Base-by-base conservation (phyloP, 2,329 filamentous ascomycete species). In the Ascochyta lentis region DNA sequence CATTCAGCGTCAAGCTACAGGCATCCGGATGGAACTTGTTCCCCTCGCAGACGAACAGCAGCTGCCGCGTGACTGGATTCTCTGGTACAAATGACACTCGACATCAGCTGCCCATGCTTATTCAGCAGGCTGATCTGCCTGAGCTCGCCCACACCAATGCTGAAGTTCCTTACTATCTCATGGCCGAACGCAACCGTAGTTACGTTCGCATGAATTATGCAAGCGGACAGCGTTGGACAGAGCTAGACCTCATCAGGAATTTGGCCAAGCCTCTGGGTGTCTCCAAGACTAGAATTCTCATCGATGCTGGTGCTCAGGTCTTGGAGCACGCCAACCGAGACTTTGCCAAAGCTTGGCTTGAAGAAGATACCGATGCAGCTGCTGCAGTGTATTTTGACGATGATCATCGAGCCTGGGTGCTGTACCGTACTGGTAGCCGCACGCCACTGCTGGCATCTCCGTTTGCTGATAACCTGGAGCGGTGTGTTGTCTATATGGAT, bases 61-160 rank as follows among this genome's bases (percentile, higher is more conserved):
- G 50, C 15, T 65, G 74, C 2, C 57, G 81, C 1, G 89, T 87
- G 0, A 90, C 87, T 0, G 89, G 89, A 0, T 92, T 92, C 67
- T 89, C 85, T 7, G 89, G 89, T 0, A 91, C 89, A 0, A 91
- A 89, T 40, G 89, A 91, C 65, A 86, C 83, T 19, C 78, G 81
- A 34, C 75, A 73, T 0, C 77, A 89, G 31, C 71, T 91, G 0
- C 89, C 89, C 0, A 69, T 86, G n/a, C 85, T 80, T 0, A 84
- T 91, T 19, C 69, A 76, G 19, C 87, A 91, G 47, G 72, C 83
- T 0, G 87, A 91, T 55, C 77, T 91, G 0, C 73, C 78, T 0
- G 70, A 77, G 0, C 77, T 89, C 0, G 64, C 73, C 0, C 84
- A 88, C 42, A 89, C 86, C 0, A 89, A 87, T 53, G 86, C 86